Percentiles rank a stretch among this genome's conserved stretches.
Conservation (phyloP, 169 alveolate genomes). For the Plasmodium coatneyi region DNA sequence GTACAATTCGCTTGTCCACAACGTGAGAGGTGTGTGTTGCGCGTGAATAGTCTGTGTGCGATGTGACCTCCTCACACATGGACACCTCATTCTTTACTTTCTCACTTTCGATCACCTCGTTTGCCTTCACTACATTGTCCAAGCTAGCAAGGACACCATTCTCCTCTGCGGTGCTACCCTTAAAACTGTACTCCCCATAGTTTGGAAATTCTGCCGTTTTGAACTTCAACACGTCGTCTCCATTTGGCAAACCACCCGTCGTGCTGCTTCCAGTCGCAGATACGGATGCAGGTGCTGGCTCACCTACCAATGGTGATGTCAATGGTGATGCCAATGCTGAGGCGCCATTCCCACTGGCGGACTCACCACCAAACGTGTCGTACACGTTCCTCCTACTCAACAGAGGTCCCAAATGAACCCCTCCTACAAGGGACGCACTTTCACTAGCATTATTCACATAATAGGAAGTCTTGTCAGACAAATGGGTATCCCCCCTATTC, state of each 20-base stretch:
- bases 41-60: conserved; percentile 79
- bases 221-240: background rate
- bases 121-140: background rate
- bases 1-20: conserved; percentile 80
- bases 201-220: conserved; percentile 9
- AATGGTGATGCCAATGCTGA: background rate
- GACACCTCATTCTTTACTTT: conserved; percentile 11
- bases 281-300: background rate
- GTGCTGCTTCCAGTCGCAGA: background rate
- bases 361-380: background rate
- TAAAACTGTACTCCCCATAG: background rate
- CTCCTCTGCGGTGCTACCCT: background rate
- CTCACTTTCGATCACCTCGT: conserved; percentile 16
- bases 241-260: background rate
- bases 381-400: background rate
- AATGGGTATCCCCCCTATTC: conserved; percentile 1
- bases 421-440: background rate
- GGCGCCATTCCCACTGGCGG: background rate
- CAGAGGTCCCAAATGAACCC: background rate
- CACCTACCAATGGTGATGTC: background rate
- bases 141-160: background rate
- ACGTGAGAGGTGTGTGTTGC: conserved; percentile 79
- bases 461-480: background rate
- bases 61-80: conserved; percentile 32
- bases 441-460: background rate